These are phyloP conservation scores for Teunomyces barrocoloradensis DNA, from an alignment of 805 yeast genomes.

Conservation along the genomic window DNA sequence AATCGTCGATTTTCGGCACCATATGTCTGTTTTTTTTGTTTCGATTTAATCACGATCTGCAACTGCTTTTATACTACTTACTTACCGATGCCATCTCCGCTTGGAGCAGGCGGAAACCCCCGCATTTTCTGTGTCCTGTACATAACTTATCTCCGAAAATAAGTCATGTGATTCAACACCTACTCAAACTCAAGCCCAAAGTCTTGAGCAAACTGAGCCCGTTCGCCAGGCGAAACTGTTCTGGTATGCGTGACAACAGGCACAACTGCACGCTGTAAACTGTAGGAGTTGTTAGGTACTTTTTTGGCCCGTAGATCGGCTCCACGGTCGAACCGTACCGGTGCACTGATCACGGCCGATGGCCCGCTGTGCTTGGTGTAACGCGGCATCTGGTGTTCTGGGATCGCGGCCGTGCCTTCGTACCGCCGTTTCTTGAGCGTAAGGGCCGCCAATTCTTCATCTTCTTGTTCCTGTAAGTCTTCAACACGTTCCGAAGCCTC, in stretches of 20 bases:
- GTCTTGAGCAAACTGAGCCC: conserved; percentile 3
- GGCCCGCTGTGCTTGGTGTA: conserved; percentile 11
- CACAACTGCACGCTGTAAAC: not conserved
- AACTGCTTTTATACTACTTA: too few species aligned
- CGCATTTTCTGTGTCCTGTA: not conserved
- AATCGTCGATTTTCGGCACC: conserved; percentile 11
- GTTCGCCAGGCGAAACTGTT: not conserved
- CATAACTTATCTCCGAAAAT: too few species aligned
- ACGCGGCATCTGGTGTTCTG: conserved; percentile 17
- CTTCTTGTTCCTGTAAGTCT: conserved; percentile 6
- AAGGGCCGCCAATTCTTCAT: conserved; percentile 16
- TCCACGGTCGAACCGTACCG: not conserved
- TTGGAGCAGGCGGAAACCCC: too few species aligned
- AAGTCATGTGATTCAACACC: not conserved
- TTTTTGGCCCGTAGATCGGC: not conserved
- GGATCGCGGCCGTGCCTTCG: conserved; percentile 10
- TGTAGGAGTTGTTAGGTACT: not conserved
- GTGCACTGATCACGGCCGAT: not conserved
- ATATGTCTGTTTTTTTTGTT: too few species aligned
- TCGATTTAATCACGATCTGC: too few species aligned
- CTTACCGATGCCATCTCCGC: too few species aligned
- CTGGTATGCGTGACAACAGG: too few species aligned
- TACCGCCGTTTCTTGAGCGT: conserved; percentile 22
- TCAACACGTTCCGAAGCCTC: not conserved
- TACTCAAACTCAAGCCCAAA: conserved; percentile 2